These are phyloP conservation scores for Boletus barrowsii DNA, from an alignment of 768 basidiomycete species.

Conservation along the genomic window DNA sequence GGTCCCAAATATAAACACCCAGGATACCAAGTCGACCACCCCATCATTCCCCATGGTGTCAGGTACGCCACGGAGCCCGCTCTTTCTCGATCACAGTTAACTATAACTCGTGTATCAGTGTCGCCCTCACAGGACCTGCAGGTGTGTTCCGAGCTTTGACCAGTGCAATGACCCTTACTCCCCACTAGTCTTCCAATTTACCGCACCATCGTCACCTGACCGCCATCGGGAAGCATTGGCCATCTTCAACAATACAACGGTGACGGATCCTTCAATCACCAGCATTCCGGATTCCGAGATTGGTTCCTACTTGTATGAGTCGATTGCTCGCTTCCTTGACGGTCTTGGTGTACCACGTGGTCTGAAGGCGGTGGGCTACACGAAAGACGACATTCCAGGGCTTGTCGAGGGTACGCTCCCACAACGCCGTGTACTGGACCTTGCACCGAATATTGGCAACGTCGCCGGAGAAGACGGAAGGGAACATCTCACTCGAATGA, in stretches of 20 bases:
- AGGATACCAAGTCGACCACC: constrained; percentile 79
- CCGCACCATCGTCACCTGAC: constrained; percentile 88
- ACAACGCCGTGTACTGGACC: constrained; percentile 86
- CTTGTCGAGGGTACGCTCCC: constrained; percentile 92
- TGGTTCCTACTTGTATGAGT: constrained; percentile 76
- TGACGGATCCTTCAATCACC: constrained; percentile 66
- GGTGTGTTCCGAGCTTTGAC: constrained; percentile 37
- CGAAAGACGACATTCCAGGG: constrained; percentile 57
- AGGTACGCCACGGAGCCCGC: constrained; percentile 39
- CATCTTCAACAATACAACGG: constrained; percentile 68
- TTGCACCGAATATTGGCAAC: constrained; percentile 88
- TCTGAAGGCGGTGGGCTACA: constrained; percentile 77
- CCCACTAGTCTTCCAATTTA: constrained; percentile 82
- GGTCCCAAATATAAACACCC: constrained; percentile 91
- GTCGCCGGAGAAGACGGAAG: constrained; percentile 79
- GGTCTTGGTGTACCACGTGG: constrained; percentile 83
- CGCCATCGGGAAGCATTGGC: constrained; percentile 88
- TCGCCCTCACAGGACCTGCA: constrained; percentile 87
- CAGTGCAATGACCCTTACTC: background rate
- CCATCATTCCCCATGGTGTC: constrained; percentile 93
- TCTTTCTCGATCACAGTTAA: background rate
- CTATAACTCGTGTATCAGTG: constrained; percentile 39
- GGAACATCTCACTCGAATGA: constrained; percentile 77
- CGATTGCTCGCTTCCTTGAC: constrained; percentile 87
- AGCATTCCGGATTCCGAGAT: constrained; percentile 77